Evolutionary conservation across 768 basidiomycete genomes (phyloP), one percentile per base, ranked within the genome.

Genomic region (Pleurotus giganteus): DNA sequence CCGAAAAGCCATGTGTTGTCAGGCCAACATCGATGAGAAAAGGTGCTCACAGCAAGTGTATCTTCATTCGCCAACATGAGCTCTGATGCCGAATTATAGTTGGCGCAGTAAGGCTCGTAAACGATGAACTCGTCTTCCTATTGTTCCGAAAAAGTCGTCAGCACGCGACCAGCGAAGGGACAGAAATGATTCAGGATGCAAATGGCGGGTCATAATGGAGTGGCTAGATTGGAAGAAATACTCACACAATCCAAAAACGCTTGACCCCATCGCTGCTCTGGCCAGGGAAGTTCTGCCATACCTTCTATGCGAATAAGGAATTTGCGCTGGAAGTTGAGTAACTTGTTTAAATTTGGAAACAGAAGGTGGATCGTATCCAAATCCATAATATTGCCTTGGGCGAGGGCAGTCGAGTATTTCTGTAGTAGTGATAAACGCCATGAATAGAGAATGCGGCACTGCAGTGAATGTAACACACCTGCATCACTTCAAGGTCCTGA

Each of bases 101-200:
- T 96, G 51, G 91, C 92, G 71, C 94, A 98, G 70, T 97, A 99
- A 7, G 96, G 94, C 66, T 97, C 94, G 70, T 99, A 99, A 31
- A 94, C 92, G 27, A 85, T 82, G 64, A 99, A 98, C 63, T 95
- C 94, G 54, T 93, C 84, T 80, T 99, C 96, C 91, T 98, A 78
- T 82, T 82, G 76, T 78, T 74, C 68, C 72, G 55, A 65, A 67
- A 57, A 15, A 42, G 47, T 57, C 17, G 45, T 53, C 50, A 53
- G 54, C 44, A 53, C 21, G 50, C 61, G 55, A 53, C 54, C 58
- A 69, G 67, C 59, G 66, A 64, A 60, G 61, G 62, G 58, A 69
- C 57, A 59, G 58, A 71, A 54, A 64, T 26, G 21, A 15, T 17
- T 21, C 24, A 53, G 34, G 23, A 51, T 27, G 56, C 50, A 37